Evolutionary conservation across 2,329 filamentous ascomycete species (phyloP).

Genomic region (Neurospora sp.): DNA sequence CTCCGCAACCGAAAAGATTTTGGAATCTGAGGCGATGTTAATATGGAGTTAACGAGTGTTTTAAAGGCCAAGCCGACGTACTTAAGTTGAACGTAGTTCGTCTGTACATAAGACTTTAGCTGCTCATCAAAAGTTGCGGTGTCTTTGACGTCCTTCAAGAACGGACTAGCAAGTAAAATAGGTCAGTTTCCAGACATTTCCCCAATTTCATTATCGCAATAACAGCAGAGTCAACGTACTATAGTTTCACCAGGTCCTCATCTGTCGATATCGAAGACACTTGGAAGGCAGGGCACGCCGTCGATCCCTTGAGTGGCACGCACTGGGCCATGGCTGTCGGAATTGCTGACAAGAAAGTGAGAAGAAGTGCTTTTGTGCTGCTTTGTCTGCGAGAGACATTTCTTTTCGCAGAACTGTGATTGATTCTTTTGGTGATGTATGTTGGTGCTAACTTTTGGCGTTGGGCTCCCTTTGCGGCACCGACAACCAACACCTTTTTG

Average conservation of each 20-base stretch:
- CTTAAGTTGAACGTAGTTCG: conserved; percentile 68
- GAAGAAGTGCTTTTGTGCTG: conserved; percentile 11
- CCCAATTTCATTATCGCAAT: not conserved
- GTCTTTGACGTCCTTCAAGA: conserved; percentile 73
- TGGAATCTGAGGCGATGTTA: conserved; percentile 55
- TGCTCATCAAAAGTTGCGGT: conserved; percentile 67
- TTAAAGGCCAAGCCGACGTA: conserved; percentile 33
- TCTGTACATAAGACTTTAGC: conserved; percentile 62
- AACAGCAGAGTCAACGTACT: conserved; percentile 39
- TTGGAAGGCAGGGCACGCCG: conserved; percentile 62
- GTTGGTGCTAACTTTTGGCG: not conserved
- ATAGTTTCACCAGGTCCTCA: conserved; percentile 46
- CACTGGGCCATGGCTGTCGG: conserved; percentile 31
- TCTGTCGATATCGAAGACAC: conserved; percentile 62
- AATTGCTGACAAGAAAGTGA: conserved; percentile 26
- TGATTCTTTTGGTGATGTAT: not conserved
- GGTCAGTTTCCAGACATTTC: not conserved
- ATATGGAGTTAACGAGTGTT: not conserved
- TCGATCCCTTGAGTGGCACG: conserved; percentile 62
- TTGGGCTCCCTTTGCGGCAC: not conserved
- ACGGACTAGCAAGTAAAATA: conserved; percentile 50
- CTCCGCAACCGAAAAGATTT: conserved; percentile 67
- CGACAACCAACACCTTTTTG: not conserved
- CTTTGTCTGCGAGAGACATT: not conserved
- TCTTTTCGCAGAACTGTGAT: not conserved